phyloP scores from a whole-genome alignment of 305 asterid genomes.

The Andrographis paniculata region DNA sequence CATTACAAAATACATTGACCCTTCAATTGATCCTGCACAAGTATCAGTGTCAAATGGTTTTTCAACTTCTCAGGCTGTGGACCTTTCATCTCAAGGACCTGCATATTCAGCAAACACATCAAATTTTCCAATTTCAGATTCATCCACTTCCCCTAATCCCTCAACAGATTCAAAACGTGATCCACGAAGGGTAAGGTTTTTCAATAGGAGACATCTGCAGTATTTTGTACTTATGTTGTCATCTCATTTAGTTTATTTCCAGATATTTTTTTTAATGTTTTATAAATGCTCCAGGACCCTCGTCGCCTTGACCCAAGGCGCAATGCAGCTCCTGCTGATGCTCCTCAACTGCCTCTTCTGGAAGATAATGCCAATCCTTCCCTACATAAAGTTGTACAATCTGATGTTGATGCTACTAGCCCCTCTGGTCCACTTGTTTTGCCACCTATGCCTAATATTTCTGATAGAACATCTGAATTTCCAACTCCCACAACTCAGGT shows the following conservation, averaged over 20 bases:
- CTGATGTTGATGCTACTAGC: conserved; percentile 43
- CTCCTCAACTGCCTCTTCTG: conserved; percentile 31
- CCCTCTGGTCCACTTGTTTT: conserved; percentile 25
- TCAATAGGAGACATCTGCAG: conserved; percentile 11
- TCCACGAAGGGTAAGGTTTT: conserved; percentile 85
- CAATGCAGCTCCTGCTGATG: conserved; percentile 41
- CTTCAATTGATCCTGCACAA: conserved; percentile 35
- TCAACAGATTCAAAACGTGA: conserved; percentile 80
- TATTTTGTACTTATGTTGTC: conserved; percentile 14
- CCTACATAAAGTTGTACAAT: conserved; percentile 32
- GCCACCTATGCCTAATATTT: conserved; percentile 25
- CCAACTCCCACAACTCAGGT: conserved; percentile 38
- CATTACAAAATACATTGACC: conserved; percentile 31
- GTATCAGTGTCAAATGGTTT: conserved; percentile 50
- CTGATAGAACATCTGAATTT: conserved; percentile 35
- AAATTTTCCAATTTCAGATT: conserved; percentile 37
- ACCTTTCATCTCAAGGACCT: conserved; percentile 40
- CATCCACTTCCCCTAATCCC: conserved; percentile 39
- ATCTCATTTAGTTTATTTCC: conserved; percentile 16
- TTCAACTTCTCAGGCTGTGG: conserved; percentile 35
- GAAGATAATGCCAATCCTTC: conserved; percentile 48
- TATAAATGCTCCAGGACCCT: conserved; percentile 65
- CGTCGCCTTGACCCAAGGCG: conserved; percentile 99
- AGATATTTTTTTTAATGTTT: conserved; percentile 20
- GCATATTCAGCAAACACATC: conserved; percentile 31